Conservation (phyloP, 2,329 filamentous ascomycete genomes). For the Neopestalotiopsis sp. region DNA sequence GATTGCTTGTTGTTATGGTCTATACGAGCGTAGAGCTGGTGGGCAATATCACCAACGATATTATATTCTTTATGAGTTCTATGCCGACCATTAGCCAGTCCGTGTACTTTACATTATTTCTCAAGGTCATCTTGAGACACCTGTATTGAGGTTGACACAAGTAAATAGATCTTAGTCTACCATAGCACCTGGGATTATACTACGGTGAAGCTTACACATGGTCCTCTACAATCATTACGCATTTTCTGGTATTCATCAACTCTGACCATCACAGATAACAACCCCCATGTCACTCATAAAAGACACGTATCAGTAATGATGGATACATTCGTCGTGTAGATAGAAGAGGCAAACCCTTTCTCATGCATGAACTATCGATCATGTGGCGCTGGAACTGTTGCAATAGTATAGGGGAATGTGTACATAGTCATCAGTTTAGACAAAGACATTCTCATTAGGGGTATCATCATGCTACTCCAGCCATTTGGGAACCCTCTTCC, state of each 20-base stretch:
- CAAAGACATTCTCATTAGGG: not conserved
- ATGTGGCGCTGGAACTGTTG: not conserved
- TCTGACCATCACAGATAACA: not conserved
- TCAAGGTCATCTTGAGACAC: no score
- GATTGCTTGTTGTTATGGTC: no score
- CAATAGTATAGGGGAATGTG: not conserved
- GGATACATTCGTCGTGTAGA: not conserved
- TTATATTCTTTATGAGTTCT: no score
- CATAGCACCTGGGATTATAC: no score
- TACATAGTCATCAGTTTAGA: not conserved
- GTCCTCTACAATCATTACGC: not conserved
- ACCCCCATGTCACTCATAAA: not conserved
- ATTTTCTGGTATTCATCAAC: not conserved
- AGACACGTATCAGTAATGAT: not conserved
- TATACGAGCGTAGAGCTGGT: no score
- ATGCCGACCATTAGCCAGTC: no score
- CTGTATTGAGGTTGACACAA: no score
- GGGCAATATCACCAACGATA: no score
- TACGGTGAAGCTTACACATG: not conserved
- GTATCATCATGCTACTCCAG: conserved; percentile 1
- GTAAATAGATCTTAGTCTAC: no score
- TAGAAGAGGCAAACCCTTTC: not conserved
- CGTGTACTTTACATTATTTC: no score
- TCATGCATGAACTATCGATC: not conserved
- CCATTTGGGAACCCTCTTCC: not conserved